These are phyloP conservation scores for Scedosporium boydii DNA, from an alignment of 2,329 filamentous ascomycete genomes.

Conservation along the genomic window DNA sequence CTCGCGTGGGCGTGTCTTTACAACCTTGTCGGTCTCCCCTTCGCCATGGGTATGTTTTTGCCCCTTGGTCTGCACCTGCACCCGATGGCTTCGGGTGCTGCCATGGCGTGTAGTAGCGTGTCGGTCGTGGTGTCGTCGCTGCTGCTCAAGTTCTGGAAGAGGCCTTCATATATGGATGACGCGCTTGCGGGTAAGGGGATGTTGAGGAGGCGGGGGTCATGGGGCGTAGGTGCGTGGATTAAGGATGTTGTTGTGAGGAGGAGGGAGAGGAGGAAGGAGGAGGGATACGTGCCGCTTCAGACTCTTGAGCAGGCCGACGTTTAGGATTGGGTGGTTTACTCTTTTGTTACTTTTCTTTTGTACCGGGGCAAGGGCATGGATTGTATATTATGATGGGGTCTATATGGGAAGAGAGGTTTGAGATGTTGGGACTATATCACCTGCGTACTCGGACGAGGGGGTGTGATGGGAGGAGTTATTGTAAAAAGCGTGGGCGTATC, in stretches of 20 bases:
- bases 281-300: slow-evolving; percentile 51
- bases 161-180: slow-evolving; percentile 80
- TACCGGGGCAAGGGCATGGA: not conserved
- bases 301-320: slow-evolving; percentile 31
- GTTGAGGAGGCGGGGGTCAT: not conserved
- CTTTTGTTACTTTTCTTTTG: not conserved
- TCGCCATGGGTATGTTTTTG: slow-evolving; percentile 94
- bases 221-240: slow-evolving; percentile 29
- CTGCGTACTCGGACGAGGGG: not conserved
- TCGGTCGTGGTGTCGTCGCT: slow-evolving; percentile 80
- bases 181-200: slow-evolving; percentile 42
- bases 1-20: slow-evolving; percentile 88
- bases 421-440: not conserved
- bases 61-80: slow-evolving; percentile 82
- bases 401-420: not conserved
- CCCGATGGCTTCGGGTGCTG: slow-evolving; percentile 87
- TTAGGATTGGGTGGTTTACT: not conserved
- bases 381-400: not conserved
- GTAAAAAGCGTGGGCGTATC: not conserved
- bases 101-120: slow-evolving; percentile 86
- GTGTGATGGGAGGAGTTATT: not conserved
- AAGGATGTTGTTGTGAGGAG: slow-evolving; percentile 29
- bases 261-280: slow-evolving; percentile 32
- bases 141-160: slow-evolving; percentile 75
- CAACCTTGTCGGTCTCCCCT: slow-evolving; percentile 82